phyloP scores from a whole-genome alignment of 148 eudicot species.

The Oxyria digyna region DNA sequence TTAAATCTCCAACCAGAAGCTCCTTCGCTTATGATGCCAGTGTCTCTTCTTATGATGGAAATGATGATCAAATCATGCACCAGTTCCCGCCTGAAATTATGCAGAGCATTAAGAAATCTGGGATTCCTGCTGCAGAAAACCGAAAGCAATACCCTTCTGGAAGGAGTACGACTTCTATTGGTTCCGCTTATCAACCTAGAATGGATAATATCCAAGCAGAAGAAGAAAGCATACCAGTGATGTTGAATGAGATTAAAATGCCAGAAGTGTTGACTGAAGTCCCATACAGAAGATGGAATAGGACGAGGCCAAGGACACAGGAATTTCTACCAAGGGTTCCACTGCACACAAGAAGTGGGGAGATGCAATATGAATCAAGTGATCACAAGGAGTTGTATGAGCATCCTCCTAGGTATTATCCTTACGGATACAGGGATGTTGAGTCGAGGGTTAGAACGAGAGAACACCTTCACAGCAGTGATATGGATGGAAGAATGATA shows the following conservation, averaged over 20 bases:
- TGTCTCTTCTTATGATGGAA: conserved; percentile 66
- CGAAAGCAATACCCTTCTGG: neutral
- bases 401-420: conserved; percentile 13
- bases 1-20: conserved; percentile 23
- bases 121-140: conserved; percentile 13
- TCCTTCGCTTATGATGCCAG: conserved; percentile 49
- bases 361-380: conserved; percentile 26
- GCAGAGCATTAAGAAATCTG: neutral
- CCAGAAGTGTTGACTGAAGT: neutral
- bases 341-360: conserved; percentile 19
- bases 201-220: conserved; percentile 14
- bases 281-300: conserved; percentile 11
- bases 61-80: conserved; percentile 30
- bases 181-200: conserved; percentile 17
- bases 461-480: conserved; percentile 13
- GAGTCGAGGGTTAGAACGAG: conserved; percentile 32
- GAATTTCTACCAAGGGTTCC: conserved; percentile 24
- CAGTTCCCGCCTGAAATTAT: neutral
- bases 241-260: conserved; percentile 3
- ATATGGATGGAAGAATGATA: conserved; percentile 14
- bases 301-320: conserved; percentile 17
- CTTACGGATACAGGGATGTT: conserved; percentile 17
- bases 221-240: conserved; percentile 11
- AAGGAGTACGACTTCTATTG: conserved; percentile 5
- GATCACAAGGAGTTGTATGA: conserved; percentile 21